These are phyloP conservation scores for Pythium brachiatum DNA, from an alignment of 352 stramenopile species.

Conservation along the genomic window DNA sequence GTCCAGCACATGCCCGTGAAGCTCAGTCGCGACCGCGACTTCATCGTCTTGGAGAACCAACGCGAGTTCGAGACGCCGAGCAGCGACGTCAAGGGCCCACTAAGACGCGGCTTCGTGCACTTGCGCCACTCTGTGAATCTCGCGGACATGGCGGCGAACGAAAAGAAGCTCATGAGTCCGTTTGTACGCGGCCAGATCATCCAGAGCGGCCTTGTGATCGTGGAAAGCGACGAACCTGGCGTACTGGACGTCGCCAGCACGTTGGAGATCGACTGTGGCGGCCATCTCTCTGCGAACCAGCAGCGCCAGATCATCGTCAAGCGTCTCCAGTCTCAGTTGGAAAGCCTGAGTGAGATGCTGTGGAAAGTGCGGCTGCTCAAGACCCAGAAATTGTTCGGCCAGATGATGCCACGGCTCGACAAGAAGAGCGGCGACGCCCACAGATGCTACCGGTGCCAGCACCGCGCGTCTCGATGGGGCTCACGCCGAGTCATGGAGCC, in stretches of 20 bases:
- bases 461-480: constrained; percentile 7
- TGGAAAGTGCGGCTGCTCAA: constrained; percentile 20
- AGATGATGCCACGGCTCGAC: constrained; percentile 1
- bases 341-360: constrained; percentile 20
- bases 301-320: constrained; percentile 23
- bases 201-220: constrained; percentile 23
- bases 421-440: constrained; percentile 8
- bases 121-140: constrained; percentile 23
- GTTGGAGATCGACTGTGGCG: constrained; percentile 21
- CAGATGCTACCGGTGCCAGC: constrained; percentile 18
- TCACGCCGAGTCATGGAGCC: constrained; percentile 13
- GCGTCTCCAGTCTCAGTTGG: constrained; percentile 13
- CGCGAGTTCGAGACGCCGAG: constrained; percentile 15
- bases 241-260: constrained; percentile 19
- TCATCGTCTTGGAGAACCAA: constrained; percentile 24
- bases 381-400: constrained; percentile 5
- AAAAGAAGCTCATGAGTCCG: constrained; percentile 14
- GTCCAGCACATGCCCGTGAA: constrained; percentile 29
- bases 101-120: constrained; percentile 18
- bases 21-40: constrained; percentile 24
- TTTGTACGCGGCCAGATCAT: constrained; percentile 23
- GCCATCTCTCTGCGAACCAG: constrained; percentile 6
- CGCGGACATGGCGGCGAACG: constrained; percentile 9
- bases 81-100: not conserved
- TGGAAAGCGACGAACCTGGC: constrained; percentile 22